Conservation (phyloP, 257 asterid genomes). For the Mitragyna speciosa region DNA sequence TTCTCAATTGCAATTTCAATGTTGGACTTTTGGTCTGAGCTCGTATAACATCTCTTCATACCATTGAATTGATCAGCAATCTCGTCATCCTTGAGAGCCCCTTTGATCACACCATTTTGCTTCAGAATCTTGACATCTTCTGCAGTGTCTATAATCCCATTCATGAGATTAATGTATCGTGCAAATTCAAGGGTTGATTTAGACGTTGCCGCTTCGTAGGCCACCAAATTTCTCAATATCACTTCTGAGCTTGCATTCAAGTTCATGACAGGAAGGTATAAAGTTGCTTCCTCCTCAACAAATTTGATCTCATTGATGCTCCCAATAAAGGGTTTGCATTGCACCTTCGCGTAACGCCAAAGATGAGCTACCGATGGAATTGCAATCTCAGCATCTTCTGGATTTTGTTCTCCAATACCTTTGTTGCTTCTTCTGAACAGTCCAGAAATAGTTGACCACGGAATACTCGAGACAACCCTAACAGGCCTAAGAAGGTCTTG, state of each 20-base stretch:
- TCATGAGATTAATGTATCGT: conserved; percentile 53
- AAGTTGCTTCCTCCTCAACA: conserved; percentile 15
- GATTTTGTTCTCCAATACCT: conserved; percentile 6
- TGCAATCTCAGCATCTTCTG: conserved; percentile 19
- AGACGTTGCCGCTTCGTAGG: conserved; percentile 46
- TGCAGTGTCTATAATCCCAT: conserved; percentile 40
- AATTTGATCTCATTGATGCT: conserved; percentile 32
- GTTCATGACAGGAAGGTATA: conserved; percentile 47
- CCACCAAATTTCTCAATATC: conserved; percentile 50
- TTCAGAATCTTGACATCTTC: conserved; percentile 45
- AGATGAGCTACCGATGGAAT: conserved; percentile 32
- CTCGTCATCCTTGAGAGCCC: conserved; percentile 40
- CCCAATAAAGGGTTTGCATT: conserved; percentile 22
- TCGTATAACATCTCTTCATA: conserved; percentile 34
- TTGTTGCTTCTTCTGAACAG: conserved; percentile 17
- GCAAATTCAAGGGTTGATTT: conserved; percentile 38
- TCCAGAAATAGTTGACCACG: conserved; percentile 33
- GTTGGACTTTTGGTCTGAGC: conserved; percentile 18
- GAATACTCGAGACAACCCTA: conserved; percentile 17
- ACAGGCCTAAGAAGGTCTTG: conserved; percentile 20
- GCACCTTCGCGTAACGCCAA: conserved; percentile 18
- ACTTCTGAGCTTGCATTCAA: conserved; percentile 40
- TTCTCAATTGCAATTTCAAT: conserved; percentile 40
- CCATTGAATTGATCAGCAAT: conserved; percentile 42
- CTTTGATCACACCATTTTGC: conserved; percentile 32